Evolutionary conservation across 1,284 basidiomycete genomes (phyloP), one percentile per base, ranked within the genome.

Genomic region (Anthracocystis panici-leucophaei): DNA sequence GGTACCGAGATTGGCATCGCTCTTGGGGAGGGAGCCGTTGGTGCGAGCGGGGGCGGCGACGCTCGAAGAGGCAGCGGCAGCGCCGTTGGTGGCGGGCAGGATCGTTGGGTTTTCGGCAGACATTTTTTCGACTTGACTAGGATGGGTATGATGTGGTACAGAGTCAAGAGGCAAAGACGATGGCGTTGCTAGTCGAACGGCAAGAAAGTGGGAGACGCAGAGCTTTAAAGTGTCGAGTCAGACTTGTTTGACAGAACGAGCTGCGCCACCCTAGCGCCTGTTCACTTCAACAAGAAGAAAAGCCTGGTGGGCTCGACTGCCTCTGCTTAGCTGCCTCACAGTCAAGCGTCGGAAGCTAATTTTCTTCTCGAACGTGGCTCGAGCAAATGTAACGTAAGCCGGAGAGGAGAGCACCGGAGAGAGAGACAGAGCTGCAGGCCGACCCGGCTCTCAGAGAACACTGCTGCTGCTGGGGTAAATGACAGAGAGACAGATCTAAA

Each of bases 1-100:
- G 9, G 93, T 94, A 45, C 93, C 93, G 57, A 93, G 86, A 76
- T 88, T 92, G 84, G 74, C 65, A 64, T 81, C 77, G 68, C 89
- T 88, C 61, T 91, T 89, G 29, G 89, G 87, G n/a, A 90, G 90
- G 2, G 89, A 89, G 49, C 88, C 83, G 51, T 86, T 87, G 79
- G 66, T 64, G 52, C 69, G 74, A 48, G 79, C 64, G 20, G 72
- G 63, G 7, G 76, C 59, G 12, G 75, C 57, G 9, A 65, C 58
- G 57, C 20, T 42, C 7, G 41, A 42, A 20, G 71, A 20, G 18
- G 51, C 35, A 20, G 45, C 86, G 74, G 62, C 84, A 78, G 61
- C 82, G 82, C 63, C 65, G 60, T 64, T 70, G n/a, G 71, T 54
- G 66, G 76, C 70, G 40, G 81, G 74, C 38, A 84, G 67, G 55